Evolutionary conservation across 2,329 filamentous ascomycete genomes (phyloP).

Genomic region (Cladosporium sp.): DNA sequence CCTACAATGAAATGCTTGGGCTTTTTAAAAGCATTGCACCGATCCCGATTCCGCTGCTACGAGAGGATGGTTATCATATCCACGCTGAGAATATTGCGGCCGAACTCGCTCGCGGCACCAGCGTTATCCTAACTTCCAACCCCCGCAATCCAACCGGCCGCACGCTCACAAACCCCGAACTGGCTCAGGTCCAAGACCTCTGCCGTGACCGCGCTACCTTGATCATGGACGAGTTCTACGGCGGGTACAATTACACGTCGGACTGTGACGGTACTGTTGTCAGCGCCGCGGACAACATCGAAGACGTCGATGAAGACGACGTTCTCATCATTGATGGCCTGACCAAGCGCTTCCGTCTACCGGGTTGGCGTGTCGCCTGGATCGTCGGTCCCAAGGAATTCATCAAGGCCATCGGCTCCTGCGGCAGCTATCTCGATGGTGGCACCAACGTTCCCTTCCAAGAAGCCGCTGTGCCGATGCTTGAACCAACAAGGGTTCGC

Average conservation of each 20-base stretch:
- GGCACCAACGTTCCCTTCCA: conserved; percentile 95
- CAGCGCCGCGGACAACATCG: conserved; percentile 81
- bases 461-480: conserved; percentile 85
- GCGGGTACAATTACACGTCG: conserved; percentile 88
- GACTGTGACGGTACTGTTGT: conserved; percentile 88
- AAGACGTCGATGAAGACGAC: conserved; percentile 71
- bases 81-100: conserved; percentile 89
- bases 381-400: conserved; percentile 95
- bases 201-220: conserved; percentile 86
- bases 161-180: conserved; percentile 76
- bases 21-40: conserved; percentile 92
- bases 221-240: conserved; percentile 94
- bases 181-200: conserved; percentile 87
- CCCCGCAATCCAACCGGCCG: conserved; percentile 90
- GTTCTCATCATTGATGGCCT: conserved; percentile 93
- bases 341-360: conserved; percentile 93
- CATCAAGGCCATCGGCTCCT: conserved; percentile 86
- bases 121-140: conserved; percentile 88
- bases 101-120: conserved; percentile 39
- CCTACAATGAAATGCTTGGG: conserved; percentile 95
- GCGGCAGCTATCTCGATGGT: conserved; percentile 70
- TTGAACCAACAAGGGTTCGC: conserved; percentile 76
- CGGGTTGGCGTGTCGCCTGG: conserved; percentile 96
- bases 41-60: conserved; percentile 77
- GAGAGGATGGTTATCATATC: conserved; percentile 87